These are phyloP conservation scores for Heterobasidion parviporum DNA, from an alignment of 1,284 basidiomycete species.

Conservation along the genomic window DNA sequence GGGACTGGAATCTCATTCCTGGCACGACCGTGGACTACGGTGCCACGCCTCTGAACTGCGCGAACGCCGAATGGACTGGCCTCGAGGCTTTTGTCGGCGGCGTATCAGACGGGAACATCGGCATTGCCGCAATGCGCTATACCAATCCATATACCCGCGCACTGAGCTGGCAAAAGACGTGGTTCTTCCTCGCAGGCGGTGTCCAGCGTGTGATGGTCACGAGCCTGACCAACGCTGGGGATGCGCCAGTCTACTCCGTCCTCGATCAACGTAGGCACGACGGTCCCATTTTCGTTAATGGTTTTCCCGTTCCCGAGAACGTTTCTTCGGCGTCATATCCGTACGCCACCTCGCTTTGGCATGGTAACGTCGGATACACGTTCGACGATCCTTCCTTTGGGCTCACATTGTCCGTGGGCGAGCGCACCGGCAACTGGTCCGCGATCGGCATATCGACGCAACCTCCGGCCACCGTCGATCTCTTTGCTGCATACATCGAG, in stretches of 20 bases:
- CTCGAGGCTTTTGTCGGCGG: constrained; percentile 55
- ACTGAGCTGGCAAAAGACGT: constrained; percentile 57
- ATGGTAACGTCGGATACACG: constrained; percentile 7
- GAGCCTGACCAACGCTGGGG: constrained; percentile 33
- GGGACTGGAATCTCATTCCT: constrained; percentile 71
- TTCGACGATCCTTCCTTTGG: background rate
- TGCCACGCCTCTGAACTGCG: constrained; percentile 40
- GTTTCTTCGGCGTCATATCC: background rate
- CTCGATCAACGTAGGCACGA: constrained; percentile 51
- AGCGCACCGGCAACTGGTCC: constrained; percentile 10
- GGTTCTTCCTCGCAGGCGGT: constrained; percentile 63
- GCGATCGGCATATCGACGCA: constrained; percentile 10
- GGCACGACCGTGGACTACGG: constrained; percentile 58
- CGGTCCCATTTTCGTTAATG: constrained; percentile 20
- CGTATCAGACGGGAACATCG: constrained; percentile 44
- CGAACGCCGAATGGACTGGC: constrained; percentile 31
- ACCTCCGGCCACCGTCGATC: constrained; percentile 10
- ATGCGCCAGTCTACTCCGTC: constrained; percentile 47
- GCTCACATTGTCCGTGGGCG: constrained; percentile 9
- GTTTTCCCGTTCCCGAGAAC: background rate
- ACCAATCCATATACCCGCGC: constrained; percentile 50
- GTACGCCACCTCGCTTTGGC: constrained; percentile 6
- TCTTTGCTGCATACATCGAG: constrained; percentile 12
- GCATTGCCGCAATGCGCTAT: constrained; percentile 52
- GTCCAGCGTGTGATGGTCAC: constrained; percentile 56